Base-by-base conservation (phyloP, 768 basidiomycete genomes). In the Lactifluus pinguis region DNA sequence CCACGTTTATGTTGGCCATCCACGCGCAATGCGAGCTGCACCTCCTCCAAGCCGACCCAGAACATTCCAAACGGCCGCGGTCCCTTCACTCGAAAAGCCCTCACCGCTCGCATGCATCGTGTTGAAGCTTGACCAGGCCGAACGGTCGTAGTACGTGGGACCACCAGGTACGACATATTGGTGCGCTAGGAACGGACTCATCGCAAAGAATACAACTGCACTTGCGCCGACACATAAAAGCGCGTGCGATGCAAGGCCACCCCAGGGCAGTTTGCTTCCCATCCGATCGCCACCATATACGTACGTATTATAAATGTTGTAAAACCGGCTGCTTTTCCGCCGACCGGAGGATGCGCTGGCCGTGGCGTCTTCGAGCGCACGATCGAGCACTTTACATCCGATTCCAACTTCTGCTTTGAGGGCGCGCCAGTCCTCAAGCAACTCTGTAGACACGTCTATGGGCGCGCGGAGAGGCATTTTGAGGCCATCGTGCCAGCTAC, bases 281-380 rank as follows among this genome's bases (percentile, higher is more conserved):
- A 73, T 76, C 55, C 77, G 75, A 64, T 79, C 74, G 53, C 72
- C 72, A 19, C 78, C 76, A 60, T 80, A 79, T 41, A 81, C 76
- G 60, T 81, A 81, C 29, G 88, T 91, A 72, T 92, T 92, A 72
- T 92, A 90, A 69, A 92, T 88, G 72, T 90, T 92, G 75, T 88
- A 92, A 70, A 92, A 90, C 53, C 84, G 78, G 52, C 77, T 78
- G 50, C 76, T 74, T 56, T 68, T 71, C 55, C 65, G 67, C 21
- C 65, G 67, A 34, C 65, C 58, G 36, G n/a, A 30, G 19, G 4
- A 7, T 2, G 11, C 32, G 19, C 4, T 11, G 4, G 11, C 32
- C 0, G 45, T 68, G 61, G 59, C 56, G 17, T 29, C 74, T 47
- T 75, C 81, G 57, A 92, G 75, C 54, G 86, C 73, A 71, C 85